Conservation (phyloP, 495 filamentous ascomycete species). For the Aspergillus baeticus region DNA sequence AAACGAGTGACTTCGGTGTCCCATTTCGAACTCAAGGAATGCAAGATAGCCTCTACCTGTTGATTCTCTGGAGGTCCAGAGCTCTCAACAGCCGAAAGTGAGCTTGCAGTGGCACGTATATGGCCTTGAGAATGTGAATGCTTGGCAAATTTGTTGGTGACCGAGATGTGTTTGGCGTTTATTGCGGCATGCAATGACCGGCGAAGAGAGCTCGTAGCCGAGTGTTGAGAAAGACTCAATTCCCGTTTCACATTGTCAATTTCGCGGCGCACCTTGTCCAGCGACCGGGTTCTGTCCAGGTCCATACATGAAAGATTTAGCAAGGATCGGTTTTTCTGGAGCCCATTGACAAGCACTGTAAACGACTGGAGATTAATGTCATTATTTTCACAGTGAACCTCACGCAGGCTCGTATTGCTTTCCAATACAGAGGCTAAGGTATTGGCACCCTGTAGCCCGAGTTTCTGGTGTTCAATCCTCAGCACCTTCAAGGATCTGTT, state of each 20-base stretch:
- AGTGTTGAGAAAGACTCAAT: constrained; percentile 26
- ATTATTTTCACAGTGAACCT: constrained; percentile 77
- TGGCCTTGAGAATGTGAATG: constrained; percentile 22
- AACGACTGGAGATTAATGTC: constrained; percentile 76
- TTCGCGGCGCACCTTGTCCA: constrained; percentile 61
- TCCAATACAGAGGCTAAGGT: constrained; percentile 76
- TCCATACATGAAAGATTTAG: constrained; percentile 67
- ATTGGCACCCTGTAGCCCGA: constrained; percentile 70
- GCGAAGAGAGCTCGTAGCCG: constrained; percentile 43
- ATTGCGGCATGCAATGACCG: constrained; percentile 46
- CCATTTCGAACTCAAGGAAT: constrained; percentile 61
- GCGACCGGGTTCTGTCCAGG: constrained; percentile 57
- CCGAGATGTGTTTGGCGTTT: constrained; percentile 28
- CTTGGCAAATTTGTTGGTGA: constrained; percentile 36
- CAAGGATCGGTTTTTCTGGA: constrained; percentile 65
- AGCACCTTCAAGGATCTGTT: constrained; percentile 76
- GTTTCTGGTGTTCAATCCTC: constrained; percentile 66
- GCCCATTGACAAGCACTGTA: constrained; percentile 70
- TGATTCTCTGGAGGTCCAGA: constrained; percentile 36
- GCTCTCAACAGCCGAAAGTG: constrained; percentile 23
- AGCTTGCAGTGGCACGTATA: constrained; percentile 19
- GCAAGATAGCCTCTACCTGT: constrained; percentile 53
- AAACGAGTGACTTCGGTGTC: constrained; percentile 56
- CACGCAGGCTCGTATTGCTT: constrained; percentile 60
- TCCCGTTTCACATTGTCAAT: constrained; percentile 53